phyloP scores from a whole-genome alignment of 2,329 filamentous ascomycete species.

The Biscogniauxia marginata region DNA sequence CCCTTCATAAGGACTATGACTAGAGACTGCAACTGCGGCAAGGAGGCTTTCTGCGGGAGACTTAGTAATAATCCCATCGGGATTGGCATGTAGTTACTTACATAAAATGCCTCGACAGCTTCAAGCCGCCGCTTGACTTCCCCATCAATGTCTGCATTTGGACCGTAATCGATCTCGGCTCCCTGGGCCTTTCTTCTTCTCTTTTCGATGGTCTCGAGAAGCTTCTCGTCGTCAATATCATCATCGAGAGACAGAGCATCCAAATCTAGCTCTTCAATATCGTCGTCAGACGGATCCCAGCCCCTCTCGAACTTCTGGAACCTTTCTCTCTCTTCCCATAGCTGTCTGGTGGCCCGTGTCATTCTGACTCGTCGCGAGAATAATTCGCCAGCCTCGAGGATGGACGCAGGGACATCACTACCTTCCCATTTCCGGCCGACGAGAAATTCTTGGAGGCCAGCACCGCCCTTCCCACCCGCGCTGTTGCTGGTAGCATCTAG shows the following conservation, averaged over 20 bases:
- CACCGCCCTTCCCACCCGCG: conserved; percentile 83
- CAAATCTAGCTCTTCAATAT: conserved; percentile 41
- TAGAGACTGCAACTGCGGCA: conserved; percentile 87
- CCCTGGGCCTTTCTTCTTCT: conserved; percentile 42
- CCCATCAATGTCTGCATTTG: conserved; percentile 47
- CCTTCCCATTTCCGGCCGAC: conserved; percentile 89
- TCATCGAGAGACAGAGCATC: conserved; percentile 30
- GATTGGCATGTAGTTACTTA: conserved; percentile 46
- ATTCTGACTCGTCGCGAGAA: conserved; percentile 90
- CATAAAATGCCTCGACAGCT: conserved; percentile 81
- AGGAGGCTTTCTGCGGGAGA: conserved; percentile 58
- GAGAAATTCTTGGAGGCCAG: conserved; percentile 74
- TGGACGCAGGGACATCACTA: conserved; percentile 90
- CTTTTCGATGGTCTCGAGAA: conserved; percentile 41
- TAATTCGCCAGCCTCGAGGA: conserved; percentile 88
- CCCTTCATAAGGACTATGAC: conserved; percentile 91
- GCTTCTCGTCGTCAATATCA: conserved; percentile 38
- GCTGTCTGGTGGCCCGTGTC: conserved; percentile 84
- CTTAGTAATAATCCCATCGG: conserved; percentile 30
- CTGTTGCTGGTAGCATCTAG: conserved; percentile 86
- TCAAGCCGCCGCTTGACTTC: conserved; percentile 66
- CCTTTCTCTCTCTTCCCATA: conserved; percentile 90
- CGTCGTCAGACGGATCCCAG: conserved; percentile 62
- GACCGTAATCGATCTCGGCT: conserved; percentile 48
- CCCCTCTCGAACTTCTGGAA: conserved; percentile 92